A percentile compares a stretch with the other conserved stretches of the same genome.
Evolutionary conservation across 2,329 filamentous ascomycete species (phyloP).

Genomic region (Bipolaris bicolor): DNA sequence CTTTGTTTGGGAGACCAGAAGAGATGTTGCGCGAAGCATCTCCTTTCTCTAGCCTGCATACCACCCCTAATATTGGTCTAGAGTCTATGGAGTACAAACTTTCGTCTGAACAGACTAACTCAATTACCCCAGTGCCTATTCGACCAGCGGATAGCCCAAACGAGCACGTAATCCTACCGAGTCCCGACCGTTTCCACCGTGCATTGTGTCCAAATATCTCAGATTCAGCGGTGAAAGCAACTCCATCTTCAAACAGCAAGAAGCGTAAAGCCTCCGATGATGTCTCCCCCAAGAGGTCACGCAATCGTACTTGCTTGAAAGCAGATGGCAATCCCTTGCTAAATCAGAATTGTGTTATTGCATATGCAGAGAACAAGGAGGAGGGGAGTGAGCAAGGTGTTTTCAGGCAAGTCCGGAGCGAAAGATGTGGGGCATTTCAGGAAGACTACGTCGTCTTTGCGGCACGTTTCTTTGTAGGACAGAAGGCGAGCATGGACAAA

Average conservation of each 20-base stretch:
- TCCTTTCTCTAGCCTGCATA: slow-evolving; percentile 24
- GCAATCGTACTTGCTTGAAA: slow-evolving; percentile 22
- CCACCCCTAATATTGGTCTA: slow-evolving; percentile 15
- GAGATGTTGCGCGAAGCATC: slow-evolving; percentile 26
- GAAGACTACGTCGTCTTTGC: slow-evolving; percentile 52
- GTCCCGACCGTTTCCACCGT: background rate
- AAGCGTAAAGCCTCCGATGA: slow-evolving; percentile 19
- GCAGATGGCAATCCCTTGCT: slow-evolving; percentile 40
- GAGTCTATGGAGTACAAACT: background rate
- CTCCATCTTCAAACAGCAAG: slow-evolving; percentile 2
- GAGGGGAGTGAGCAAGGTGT: slow-evolving; percentile 26
- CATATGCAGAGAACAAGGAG: slow-evolving; percentile 38
- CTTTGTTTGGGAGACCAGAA: slow-evolving; percentile 30
- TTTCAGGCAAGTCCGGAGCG: slow-evolving; percentile 49
- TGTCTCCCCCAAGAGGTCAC: slow-evolving; percentile 2
- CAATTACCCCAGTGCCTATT: background rate
- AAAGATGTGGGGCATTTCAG: slow-evolving; percentile 49
- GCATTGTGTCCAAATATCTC: too few species aligned
- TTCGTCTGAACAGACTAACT: background rate
- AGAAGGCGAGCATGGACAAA: background rate
- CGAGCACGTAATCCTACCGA: background rate
- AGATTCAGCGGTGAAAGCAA: too few species aligned
- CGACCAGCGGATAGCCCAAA: slow-evolving; percentile 18
- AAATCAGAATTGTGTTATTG: slow-evolving; percentile 43
- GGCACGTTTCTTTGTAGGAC: slow-evolving; percentile 49